Base-by-base conservation (phyloP, 495 filamentous ascomycete species). In the Trichoderma gamsii region DNA sequence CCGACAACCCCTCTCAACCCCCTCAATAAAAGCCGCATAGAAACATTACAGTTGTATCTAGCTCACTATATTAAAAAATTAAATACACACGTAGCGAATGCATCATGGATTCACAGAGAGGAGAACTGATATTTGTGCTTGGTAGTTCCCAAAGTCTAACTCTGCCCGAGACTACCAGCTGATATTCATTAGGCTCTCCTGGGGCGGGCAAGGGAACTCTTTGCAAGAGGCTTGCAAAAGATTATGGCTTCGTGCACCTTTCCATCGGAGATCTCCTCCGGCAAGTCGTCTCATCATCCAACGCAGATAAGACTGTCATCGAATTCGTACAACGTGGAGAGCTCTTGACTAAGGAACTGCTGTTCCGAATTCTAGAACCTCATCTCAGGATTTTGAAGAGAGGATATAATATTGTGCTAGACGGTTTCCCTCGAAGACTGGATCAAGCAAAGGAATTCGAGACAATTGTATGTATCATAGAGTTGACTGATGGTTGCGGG, bases 181-280 rank as follows among this genome's bases (percentile, higher is more conserved):
- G 5, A 18, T 18, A 12, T 49, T 5, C 5, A 49, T 12, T 5
- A 49, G 46, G 46, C 5, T 12, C 46, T 18, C 46, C 46, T 16
- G 46, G 46, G n/a, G 46, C 46, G n/a, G 46, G 46, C 8, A 49
- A 49, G 15, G 46, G 46, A 49, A 16, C 46, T 12, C 46, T 49
- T 4, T 15, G 46, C 46, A 49, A 49, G 15, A 49, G n/a, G 46
- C 46, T 49, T 16, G 46, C 46, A 74, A 8, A 83, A 73, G 68
- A 67, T 63, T 25, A 70, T 9, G 68, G 69, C 64, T 78, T 74
- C n/a, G 72, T 72, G 69, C 80, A 85, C 8, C 68, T 81, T 41
- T 82, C 79, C 0, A 70, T 79, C 2, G 79, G 79, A 0, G 79
- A 81, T 56, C 69, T 80, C 46, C 68, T 82, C 1, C 74, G 79